phyloP scores from a whole-genome alignment of 2,329 filamentous ascomycete genomes.

The Aureobasidium melanogenum region DNA sequence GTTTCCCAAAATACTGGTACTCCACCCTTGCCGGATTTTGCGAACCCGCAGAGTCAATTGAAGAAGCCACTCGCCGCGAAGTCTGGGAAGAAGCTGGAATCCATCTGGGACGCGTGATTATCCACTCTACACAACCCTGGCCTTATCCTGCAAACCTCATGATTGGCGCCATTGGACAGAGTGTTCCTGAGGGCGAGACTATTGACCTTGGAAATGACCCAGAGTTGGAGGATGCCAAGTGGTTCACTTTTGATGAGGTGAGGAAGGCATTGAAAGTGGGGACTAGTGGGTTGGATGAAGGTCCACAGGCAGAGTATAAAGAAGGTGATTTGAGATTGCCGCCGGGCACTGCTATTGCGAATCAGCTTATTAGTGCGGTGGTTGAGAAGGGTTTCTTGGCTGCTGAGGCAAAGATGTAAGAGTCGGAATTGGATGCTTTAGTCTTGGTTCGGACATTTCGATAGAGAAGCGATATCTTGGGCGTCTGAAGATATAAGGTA shows the following conservation, averaged over 20 bases:
- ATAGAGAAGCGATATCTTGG: background rate
- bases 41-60: slow-evolving; percentile 42
- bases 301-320: slow-evolving; percentile 57
- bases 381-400: slow-evolving; percentile 59
- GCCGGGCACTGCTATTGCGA: slow-evolving; percentile 81
- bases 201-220: slow-evolving; percentile 82
- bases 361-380: slow-evolving; percentile 75
- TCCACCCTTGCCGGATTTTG: slow-evolving; percentile 61
- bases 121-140: slow-evolving; percentile 45
- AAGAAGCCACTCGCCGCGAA: slow-evolving; percentile 43
- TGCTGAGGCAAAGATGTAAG: slow-evolving; percentile 36
- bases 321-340: slow-evolving; percentile 74
- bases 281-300: slow-evolving; percentile 58
- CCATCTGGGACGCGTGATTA: slow-evolving; percentile 40
- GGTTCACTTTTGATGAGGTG: slow-evolving; percentile 78
- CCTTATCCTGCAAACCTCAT: slow-evolving; percentile 46
- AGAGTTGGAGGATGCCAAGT: slow-evolving; percentile 81
- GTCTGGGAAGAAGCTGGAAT: slow-evolving; percentile 44
- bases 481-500: background rate
- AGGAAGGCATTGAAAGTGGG: slow-evolving; percentile 61
- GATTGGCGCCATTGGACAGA: slow-evolving; percentile 71
- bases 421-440: background rate
- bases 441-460: background rate
- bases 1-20: slow-evolving; percentile 80
- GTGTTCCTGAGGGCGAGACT: slow-evolving; percentile 63